Percentiles rank a stretch among this genome's conserved stretches.
These are phyloP conservation scores for Thalassiosira exigua DNA, from an alignment of 352 stramenopile genomes.

Conservation along the genomic window DNA sequence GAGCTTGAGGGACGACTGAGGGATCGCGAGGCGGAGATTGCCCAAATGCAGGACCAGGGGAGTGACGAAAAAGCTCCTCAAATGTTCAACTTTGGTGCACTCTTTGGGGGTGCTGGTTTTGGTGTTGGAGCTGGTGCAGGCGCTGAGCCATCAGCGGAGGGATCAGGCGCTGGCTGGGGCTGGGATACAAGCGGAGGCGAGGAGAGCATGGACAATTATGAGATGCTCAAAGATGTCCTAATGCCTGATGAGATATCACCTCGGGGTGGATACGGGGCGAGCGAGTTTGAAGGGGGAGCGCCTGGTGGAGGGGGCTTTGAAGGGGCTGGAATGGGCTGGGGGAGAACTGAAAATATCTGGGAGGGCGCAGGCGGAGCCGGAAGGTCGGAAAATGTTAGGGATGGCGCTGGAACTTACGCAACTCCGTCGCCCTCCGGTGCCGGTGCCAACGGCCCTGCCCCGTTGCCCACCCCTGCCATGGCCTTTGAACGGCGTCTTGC, in stretches of 20 bases:
- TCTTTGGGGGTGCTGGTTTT: conserved; percentile 31
- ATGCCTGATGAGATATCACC: conserved; percentile 46
- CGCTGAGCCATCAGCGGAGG: background rate
- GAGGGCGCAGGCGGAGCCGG: conserved; percentile 28
- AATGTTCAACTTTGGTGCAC: conserved; percentile 18
- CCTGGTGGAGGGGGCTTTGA: background rate
- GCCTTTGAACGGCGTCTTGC: conserved; percentile 50
- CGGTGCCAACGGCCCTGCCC: too few relatives aligned
- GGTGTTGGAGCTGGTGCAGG: conserved; percentile 1
- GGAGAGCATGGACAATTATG: conserved; percentile 36
- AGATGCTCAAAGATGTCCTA: conserved; percentile 52
- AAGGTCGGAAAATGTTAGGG: conserved; percentile 35
- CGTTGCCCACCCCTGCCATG: conserved; percentile 35
- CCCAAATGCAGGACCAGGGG: conserved; percentile 22
- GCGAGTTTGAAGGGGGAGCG: background rate
- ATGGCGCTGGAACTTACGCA: conserved; percentile 33
- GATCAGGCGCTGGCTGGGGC: conserved; percentile 20
- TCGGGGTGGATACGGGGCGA: background rate
- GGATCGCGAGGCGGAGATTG: conserved; percentile 32
- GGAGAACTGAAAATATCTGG: conserved; percentile 17
- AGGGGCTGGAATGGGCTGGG: background rate
- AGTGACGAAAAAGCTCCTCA: background rate
- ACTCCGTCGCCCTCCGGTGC: conserved; percentile 34
- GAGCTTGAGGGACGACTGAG: conserved; percentile 35
- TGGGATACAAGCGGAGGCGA: conserved; percentile 5